Conservation (phyloP, 176 grass and related monocot species). For the Urochloa ruziziensis region DNA sequence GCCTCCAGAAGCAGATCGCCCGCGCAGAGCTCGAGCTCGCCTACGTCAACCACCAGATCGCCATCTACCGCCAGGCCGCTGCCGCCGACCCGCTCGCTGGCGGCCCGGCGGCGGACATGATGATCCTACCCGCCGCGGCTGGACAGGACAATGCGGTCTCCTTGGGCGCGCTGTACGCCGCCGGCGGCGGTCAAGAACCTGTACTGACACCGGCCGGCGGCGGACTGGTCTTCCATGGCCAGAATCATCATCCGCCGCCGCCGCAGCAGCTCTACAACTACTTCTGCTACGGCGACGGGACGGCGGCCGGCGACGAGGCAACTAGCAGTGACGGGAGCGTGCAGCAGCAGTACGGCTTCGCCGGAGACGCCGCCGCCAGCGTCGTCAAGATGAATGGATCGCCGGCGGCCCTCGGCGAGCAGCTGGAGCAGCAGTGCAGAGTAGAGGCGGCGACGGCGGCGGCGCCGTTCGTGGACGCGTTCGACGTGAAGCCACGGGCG, state of each 20-base stretch:
- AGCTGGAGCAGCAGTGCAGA: constrained; percentile 21
- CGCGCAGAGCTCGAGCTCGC: not conserved
- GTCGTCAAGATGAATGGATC: not conserved
- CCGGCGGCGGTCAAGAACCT: not conserved
- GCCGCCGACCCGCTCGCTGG: not conserved
- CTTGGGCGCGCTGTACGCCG: constrained; percentile 25
- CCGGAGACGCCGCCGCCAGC: not conserved
- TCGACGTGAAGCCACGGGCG: constrained; percentile 17
- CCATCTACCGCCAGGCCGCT: constrained; percentile 5
- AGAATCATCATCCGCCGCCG: not conserved
- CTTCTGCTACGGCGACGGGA: constrained; percentile 36
- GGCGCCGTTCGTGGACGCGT: not conserved
- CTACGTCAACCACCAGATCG: not conserved
- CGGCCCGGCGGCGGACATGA: not conserved
- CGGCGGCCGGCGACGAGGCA: not conserved
- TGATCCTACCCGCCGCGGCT: not conserved
- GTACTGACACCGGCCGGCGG: not conserved
- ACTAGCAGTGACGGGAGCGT: not conserved
- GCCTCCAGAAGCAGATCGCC: not conserved
- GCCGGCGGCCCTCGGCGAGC: constrained; percentile 2
- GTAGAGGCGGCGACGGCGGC: not conserved
- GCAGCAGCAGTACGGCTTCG: not conserved
- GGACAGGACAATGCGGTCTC: not conserved
- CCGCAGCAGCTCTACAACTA: constrained; percentile 26
- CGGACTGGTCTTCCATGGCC: not conserved